Evolutionary conservation across 306 rosid species (phyloP).

Genomic region (Ormosia semicastrata): DNA sequence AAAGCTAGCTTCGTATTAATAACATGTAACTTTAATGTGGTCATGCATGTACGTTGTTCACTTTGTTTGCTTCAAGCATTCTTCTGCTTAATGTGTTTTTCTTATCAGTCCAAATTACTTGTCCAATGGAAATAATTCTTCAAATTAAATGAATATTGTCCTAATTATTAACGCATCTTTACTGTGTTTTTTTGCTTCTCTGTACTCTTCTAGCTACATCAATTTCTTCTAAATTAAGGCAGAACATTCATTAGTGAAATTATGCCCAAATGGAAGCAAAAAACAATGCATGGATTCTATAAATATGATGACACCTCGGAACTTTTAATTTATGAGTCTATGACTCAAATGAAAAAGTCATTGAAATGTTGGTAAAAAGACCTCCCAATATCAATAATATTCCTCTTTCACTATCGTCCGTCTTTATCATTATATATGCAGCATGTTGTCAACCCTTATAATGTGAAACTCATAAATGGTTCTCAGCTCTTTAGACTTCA

Average conservation of each 20-base stretch:
- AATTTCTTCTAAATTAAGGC: not conserved
- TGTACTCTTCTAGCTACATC: not conserved
- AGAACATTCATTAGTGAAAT: not conserved
- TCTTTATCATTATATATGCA: not conserved
- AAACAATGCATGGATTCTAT: not conserved
- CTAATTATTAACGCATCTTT: not conserved
- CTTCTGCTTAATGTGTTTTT: not conserved
- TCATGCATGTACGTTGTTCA: slow-evolving; percentile 10
- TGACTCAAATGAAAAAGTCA: not conserved
- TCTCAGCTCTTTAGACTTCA: not conserved
- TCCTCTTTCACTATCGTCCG: not conserved
- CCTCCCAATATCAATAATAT: not conserved
- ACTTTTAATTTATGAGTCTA: not conserved
- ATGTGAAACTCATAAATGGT: not conserved
- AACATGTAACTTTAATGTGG: slow-evolving; percentile 8
- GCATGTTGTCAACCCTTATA: not conserved
- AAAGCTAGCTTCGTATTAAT: not conserved
- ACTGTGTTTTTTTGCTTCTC: not conserved
- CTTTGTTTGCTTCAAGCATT: slow-evolving; percentile 6
- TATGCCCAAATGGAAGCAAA: not conserved
- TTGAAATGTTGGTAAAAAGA: not conserved
- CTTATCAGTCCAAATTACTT: not conserved
- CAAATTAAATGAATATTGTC: not conserved
- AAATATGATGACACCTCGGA: not conserved
- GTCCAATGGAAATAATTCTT: slow-evolving; percentile 17